These are phyloP conservation scores for Prunus persica DNA, from an alignment of 306 rosid species.

Conservation along the genomic window Prunus_persica_NCBIv2 NC_034010.1:26244001-26244500, in stretches of 20 bases:
- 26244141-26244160: slow-evolving; percentile 1
- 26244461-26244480: neutral
- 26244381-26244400: neutral
- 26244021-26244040: fast-evolving
- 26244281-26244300: neutral
- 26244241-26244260: slow-evolving; percentile 23
- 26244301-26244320: neutral
- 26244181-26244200: slow-evolving; percentile 12
- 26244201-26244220: slow-evolving; percentile 13
- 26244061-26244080: neutral
- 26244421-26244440: neutral
- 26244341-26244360: neutral
- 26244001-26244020: neutral
- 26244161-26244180: slow-evolving; percentile 1
- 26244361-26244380: neutral
- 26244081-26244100: neutral
- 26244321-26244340: neutral
- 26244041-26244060: neutral
- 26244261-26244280: neutral
- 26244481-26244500: neutral
- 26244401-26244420: neutral
- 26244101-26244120: neutral
- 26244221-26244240: slow-evolving; percentile 26
- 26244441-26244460: neutral
- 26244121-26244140: slow-evolving; percentile 15